Base-by-base conservation (phyloP, 768 basidiomycete genomes). In the Collybia mongolica region DNA sequence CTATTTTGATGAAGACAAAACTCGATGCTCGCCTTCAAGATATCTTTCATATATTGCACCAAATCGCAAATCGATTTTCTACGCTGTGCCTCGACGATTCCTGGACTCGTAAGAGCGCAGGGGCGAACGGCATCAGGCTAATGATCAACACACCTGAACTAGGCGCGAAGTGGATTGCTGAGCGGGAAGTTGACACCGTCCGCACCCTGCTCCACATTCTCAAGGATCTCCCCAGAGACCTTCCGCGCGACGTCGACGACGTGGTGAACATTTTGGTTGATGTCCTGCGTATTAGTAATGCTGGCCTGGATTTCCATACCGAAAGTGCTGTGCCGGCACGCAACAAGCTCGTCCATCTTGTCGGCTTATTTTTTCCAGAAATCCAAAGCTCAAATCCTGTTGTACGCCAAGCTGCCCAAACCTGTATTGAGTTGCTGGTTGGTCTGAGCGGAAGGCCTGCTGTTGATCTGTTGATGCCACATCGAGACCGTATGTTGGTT, bases 161-260 rank as follows among this genome's bases (percentile, higher is more conserved):
- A 36, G 88, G 87, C 15, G 72, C 79, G 42, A 81, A 79, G 56
- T 93, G 94, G 90, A 77, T 93, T 47, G 77, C 81, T 53, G 90
- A 95, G 47, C 85, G 93, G 42, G 90, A 96, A 65, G 77, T 90
- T 24, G 96, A 98, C 55, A 82, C 97, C 54, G 82, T 93, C 46
- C 89, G 94, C 45, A 93, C 90, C 4, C 77, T 98, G 20, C 75
- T 98, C 24, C 92, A 93, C 60, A 86, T 95, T 53, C 74, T 99
- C 42, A 97, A 98, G 64, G 96, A 98, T 62, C 88, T 97, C 60
- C 94, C 96, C 0, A 80, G 82, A 55, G 95, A 98, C 59, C 77
- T 94, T 18, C 91, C 94, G 14, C 81, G 83, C 5, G 84, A 94
- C 56, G 82, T 92, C 22, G 81, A 86, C 26, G 82, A 88, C 41